phyloP scores from a whole-genome alignment of 2,329 filamentous ascomycete genomes.

The Aspergillus carbonarius region DNA sequence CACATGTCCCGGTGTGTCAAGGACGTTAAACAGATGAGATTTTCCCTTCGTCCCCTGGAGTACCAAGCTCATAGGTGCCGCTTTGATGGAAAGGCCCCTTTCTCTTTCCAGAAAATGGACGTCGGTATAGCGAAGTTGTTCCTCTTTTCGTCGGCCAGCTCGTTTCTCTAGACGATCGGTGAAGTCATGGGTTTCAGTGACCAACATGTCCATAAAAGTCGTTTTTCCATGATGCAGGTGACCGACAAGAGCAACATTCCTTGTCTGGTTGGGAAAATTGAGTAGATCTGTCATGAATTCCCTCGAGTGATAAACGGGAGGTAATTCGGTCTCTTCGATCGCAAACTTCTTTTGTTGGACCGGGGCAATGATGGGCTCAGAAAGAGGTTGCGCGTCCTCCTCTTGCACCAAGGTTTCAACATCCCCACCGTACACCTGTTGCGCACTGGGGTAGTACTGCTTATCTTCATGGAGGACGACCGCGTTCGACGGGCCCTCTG shows the following conservation, averaged over 20 bases:
- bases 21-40: conserved; percentile 89
- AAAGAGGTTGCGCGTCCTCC: conserved; percentile 90
- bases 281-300: conserved; percentile 94
- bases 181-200: conserved; percentile 91
- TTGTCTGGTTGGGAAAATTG: conserved; percentile 91
- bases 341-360: conserved; percentile 95
- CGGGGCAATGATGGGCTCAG: conserved; percentile 89
- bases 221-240: conserved; percentile 98
- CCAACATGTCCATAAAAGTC: conserved; percentile 96
- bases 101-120: conserved; percentile 85
- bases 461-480: conserved; percentile 99
- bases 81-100: conserved; percentile 86
- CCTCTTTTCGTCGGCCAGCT: conserved; percentile 76
- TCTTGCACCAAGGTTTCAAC: conserved; percentile 96
- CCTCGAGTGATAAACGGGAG: conserved; percentile 81
- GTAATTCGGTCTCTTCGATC: conserved; percentile 86
- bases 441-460: conserved; percentile 97
- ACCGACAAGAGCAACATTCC: conserved; percentile 87
- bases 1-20: conserved; percentile 96
- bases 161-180: conserved; percentile 74
- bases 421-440: conserved; percentile 90
- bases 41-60: conserved; percentile 87
- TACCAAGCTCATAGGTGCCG: conserved; percentile 90
- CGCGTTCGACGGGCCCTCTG: conserved; percentile 88
- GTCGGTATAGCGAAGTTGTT: conserved; percentile 93